Evolutionary conservation across 371 early-diverging fungal species (phyloP), one percentile per base, ranked within the genome.

Genomic region (Lichtheimia ornata): DNA sequence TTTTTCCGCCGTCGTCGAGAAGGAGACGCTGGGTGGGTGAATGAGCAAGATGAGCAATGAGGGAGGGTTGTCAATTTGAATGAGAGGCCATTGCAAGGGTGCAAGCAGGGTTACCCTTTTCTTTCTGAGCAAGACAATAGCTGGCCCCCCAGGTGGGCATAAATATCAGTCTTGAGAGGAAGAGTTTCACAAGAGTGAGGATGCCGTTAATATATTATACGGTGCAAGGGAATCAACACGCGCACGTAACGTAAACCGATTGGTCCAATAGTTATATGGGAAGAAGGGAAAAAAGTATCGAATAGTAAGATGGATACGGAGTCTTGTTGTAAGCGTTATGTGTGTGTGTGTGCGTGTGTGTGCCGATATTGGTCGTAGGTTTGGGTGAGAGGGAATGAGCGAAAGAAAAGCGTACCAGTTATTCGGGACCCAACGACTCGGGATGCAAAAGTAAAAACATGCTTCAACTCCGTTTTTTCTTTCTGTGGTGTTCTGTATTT

Each of bases 351-450:
- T 35, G 28, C 1, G 35, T 35, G 35, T 2, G 5, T 5, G 9
- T 9, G 35, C 6, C 9, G 35, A 9, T 35, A 11, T 35, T 35
- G 35, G 11, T 35, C 11, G 11, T 11, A 35, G 35, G 5, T 6
- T 35, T 4, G 6, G 35, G 35, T 35, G 11, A 6, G 35, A 35
- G 11, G 5, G 11, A 35, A 35, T 9, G 35, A 35, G 35, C 35
- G 35, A 35, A 35, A 35, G 35, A 35, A 35, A 35, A 35, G 35
- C 35, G 35, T 47, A 47, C 47, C 47, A 47, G 47, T n/a, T 47
- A 47, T 47, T 47, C 47, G 47, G 47, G 47, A 47, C 47, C 47
- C 47, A 47, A 22, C 47, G 47, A 18, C 47, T 47, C 47, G 47
- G 47, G 47, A 35, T 35, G 35, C 35, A 35, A 35, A 35, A 35